Conservation (phyloP, 2,329 filamentous ascomycete species). For the Arachnomyces sp. region DNA sequence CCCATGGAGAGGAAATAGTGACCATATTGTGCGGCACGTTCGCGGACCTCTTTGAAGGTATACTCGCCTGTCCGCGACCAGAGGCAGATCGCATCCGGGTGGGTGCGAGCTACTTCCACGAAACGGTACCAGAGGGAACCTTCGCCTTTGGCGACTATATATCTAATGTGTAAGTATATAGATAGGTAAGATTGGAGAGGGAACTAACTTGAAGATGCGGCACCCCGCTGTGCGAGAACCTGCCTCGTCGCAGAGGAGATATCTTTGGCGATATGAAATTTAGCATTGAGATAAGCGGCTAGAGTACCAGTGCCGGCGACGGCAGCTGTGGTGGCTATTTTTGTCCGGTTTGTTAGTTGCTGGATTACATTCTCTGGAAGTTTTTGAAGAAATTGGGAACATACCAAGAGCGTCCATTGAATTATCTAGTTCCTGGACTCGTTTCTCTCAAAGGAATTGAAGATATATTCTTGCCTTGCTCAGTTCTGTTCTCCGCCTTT, state of each 20-base stretch:
- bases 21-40: slow-evolving; percentile 53
- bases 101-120: slow-evolving; percentile 46
- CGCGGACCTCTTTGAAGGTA: slow-evolving; percentile 51
- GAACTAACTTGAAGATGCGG: slow-evolving; percentile 42
- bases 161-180: not conserved
- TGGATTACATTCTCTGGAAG: not conserved
- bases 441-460: no score
- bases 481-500: no score
- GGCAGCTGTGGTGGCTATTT: slow-evolving; percentile 16
- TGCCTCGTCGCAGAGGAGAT: slow-evolving; percentile 19
- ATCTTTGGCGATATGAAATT: slow-evolving; percentile 60
- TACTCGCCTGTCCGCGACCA: slow-evolving; percentile 59
- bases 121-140: slow-evolving; percentile 61
- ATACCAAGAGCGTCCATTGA: slow-evolving; percentile 6
- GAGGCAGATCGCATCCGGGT: slow-evolving; percentile 51
- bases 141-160: slow-evolving; percentile 44
- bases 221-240: slow-evolving; percentile 29
- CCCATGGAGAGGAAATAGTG: slow-evolving; percentile 55
- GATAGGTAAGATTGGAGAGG: slow-evolving; percentile 1
- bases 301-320: slow-evolving; percentile 31
- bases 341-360: not conserved
- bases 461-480: no score
- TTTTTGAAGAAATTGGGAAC: not conserved
- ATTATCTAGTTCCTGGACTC: no score
- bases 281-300: slow-evolving; percentile 60